Evolutionary conservation across 1,284 basidiomycete genomes (phyloP), one percentile per base, ranked within the genome.

Genomic region (Moesziomyces sp.): DNA sequence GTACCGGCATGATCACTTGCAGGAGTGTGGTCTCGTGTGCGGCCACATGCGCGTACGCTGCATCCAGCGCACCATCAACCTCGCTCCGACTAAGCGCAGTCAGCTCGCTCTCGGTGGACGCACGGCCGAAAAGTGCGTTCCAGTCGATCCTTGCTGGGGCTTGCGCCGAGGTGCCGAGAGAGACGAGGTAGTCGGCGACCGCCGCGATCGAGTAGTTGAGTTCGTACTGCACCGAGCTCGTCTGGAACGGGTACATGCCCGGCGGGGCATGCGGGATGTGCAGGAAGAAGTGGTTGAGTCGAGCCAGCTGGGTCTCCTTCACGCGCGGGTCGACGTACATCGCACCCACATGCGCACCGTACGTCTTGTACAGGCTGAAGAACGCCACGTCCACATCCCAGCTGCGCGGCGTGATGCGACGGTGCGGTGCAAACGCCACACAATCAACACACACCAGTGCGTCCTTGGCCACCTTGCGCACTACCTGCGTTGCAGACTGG

Each of bases 351-450:
- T 93, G 92, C 0, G 90, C 89, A 1, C 90, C 91, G 73, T 92
- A 93, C 0, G 92, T 87, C 88, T 93, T 93, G 86, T 93, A 93
- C 70, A 89, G 87, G 2, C 90, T 89, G 81, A 92, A 90, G 55
- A 90, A 88, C 48, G 87, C 88, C 78, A 89, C 91, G 74, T 93
- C 91, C 38, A 91, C 87, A 47, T 87, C 88, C 66, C 87, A 87
- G 3, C 46, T 23, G 16, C 0, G 3, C 5, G 92, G 91, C 73
- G 91, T 88, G 21, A 92, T 88, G 51, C 85, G 84, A 10, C 91
- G 86, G 78, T 93, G 91, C 1, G 91, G 91, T 5, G 91, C 90
- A 74, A 91, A 92, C 3, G 91, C 91, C 0, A 93, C 92, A 67
- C 91, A 91, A 77, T 93, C 92, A 1, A 92, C 87, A 1, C 62